These are phyloP conservation scores for Aspergillus sp. DNA, from an alignment of 2,329 filamentous ascomycete species.

Conservation along the genomic window DNA sequence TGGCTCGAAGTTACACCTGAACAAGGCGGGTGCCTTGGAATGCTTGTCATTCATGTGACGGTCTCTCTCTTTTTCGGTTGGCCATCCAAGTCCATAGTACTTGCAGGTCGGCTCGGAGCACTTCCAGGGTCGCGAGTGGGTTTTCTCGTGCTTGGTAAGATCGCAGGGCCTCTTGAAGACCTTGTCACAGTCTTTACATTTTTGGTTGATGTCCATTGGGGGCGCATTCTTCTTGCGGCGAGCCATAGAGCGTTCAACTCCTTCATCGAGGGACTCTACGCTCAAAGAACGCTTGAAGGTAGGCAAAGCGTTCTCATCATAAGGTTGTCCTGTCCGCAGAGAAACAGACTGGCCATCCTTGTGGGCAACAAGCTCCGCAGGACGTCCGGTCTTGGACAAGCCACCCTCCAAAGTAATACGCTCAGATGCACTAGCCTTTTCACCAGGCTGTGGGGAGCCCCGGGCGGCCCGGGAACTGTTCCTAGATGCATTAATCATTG, in stretches of 20 bases:
- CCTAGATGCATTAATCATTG: conserved; percentile 73
- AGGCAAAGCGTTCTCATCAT: conserved; percentile 44
- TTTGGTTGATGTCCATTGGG: conserved; percentile 76
- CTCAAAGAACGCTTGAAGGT: conserved; percentile 51
- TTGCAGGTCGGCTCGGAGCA: conserved; percentile 79
- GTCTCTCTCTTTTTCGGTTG: conserved; percentile 95
- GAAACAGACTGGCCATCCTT: conserved; percentile 77
- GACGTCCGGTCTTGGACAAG: conserved; percentile 72
- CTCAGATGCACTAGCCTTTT: conserved; percentile 57
- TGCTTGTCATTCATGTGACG: conserved; percentile 97
- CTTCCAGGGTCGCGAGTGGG: conserved; percentile 94
- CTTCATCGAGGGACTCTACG: conserved; percentile 64
- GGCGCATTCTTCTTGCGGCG: conserved; percentile 89
- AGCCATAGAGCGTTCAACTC: conserved; percentile 89
- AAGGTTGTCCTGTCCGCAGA: conserved; percentile 63
- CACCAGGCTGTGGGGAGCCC: conserved; percentile 25
- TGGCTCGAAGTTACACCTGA: conserved; percentile 73
- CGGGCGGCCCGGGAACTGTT: conserved; percentile 57
- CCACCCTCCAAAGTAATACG: conserved; percentile 78
- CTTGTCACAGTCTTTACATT: conserved; percentile 80
- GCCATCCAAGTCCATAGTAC: conserved; percentile 86
- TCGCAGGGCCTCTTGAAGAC: conserved; percentile 97
- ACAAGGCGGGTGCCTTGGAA: conserved; percentile 72
- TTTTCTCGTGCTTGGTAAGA: conserved; percentile 97
- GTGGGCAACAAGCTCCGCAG: conserved; percentile 77